phyloP scores from a whole-genome alignment of 2,329 filamentous ascomycete genomes.

The Pseudophaeomoniella oleicola region DNA sequence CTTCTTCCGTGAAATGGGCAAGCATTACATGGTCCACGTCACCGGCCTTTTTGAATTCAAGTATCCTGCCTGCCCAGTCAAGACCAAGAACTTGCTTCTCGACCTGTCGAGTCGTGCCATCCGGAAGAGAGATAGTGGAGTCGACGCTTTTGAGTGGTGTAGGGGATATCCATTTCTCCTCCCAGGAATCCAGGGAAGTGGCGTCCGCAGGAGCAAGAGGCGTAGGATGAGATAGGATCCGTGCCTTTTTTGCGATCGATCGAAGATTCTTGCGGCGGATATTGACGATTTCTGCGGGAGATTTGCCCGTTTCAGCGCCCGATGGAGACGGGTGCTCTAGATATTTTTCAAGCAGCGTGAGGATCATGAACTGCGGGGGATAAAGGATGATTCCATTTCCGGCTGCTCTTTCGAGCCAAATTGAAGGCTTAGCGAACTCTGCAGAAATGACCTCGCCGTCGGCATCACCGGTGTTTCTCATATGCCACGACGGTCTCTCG shows the following conservation, averaged over 20 bases:
- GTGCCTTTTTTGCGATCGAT: neutral
- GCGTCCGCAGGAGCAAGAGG: neutral
- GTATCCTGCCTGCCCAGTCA: neutral
- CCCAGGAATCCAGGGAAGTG: neutral
- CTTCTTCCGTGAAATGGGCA: neutral
- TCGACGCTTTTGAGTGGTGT: neutral
- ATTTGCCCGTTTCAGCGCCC: neutral
- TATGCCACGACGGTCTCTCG: too few species aligned
- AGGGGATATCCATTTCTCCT: neutral
- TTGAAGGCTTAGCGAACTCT: slow-evolving; percentile 53
- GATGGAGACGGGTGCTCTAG: slow-evolving; percentile 22
- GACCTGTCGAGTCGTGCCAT: neutral
- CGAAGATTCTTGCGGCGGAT: neutral
- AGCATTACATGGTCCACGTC: neutral
- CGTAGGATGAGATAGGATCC: neutral
- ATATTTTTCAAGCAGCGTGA: slow-evolving; percentile 35
- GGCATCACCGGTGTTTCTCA: too few species aligned
- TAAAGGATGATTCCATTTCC: slow-evolving; percentile 65
- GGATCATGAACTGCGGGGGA: slow-evolving; percentile 64
- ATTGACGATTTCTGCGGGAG: neutral
- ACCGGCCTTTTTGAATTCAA: neutral
- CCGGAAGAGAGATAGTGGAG: neutral
- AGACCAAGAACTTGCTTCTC: neutral
- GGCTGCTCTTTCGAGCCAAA: slow-evolving; percentile 54
- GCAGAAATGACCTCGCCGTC: slow-evolving; percentile 58